Conservation (phyloP, 306 rosid species). For the Malus domestica region ASM211411v1 NC_041797.1:19728501-19729000, state of each 20-base stretch:
- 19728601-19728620: background rate
- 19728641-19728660: background rate
- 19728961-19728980: conserved; percentile 56
- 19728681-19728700: background rate
- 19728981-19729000: conserved; percentile 63
- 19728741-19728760: background rate
- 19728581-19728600: background rate
- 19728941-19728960: conserved; percentile 62
- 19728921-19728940: conserved; percentile 42
- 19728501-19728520: conserved; percentile 67
- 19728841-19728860: background rate
- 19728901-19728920: background rate
- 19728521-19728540: conserved; percentile 19
- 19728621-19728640: background rate
- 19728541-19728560: background rate
- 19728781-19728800: background rate
- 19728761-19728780: background rate
- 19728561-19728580: background rate
- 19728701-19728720: background rate
- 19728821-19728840: background rate
- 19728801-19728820: background rate
- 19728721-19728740: too few relatives aligned
- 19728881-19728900: background rate
- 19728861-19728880: background rate
- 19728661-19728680: background rate